Conservation (phyloP, 2,329 filamentous ascomycete species). For the Bipolaris cookei region DNA sequence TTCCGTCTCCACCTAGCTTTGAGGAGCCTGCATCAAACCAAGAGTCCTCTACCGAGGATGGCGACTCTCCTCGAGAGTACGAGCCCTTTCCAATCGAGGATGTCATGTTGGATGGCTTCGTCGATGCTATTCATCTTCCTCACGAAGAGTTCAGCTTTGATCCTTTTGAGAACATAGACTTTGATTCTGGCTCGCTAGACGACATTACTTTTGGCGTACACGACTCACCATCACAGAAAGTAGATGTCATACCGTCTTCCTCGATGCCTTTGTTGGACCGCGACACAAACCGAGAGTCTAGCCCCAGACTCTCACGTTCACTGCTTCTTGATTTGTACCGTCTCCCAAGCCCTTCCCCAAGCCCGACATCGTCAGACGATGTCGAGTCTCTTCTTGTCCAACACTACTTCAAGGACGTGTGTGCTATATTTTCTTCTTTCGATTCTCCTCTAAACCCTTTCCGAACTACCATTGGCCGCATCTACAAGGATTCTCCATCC, state of each 20-base stretch:
- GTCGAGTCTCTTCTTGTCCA: constrained; percentile 64
- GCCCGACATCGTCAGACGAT: constrained; percentile 50
- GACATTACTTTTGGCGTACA: constrained; percentile 30
- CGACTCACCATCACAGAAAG: constrained; percentile 21
- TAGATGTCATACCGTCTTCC: constrained; percentile 23
- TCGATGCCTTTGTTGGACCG: constrained; percentile 21
- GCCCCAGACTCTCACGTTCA: constrained; percentile 45
- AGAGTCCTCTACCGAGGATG: constrained; percentile 37
- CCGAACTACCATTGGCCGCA: constrained; percentile 62
- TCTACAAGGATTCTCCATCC: constrained; percentile 64
- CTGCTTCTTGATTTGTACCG: constrained; percentile 50
- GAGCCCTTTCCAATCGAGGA: constrained; percentile 38
- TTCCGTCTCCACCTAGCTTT: constrained; percentile 27
- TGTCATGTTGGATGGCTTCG: constrained; percentile 33
- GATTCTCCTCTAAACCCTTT: constrained; percentile 68
- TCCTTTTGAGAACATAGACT: constrained; percentile 36
- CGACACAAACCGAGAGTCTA: constrained; percentile 30
- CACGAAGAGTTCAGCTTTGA: constrained; percentile 37
- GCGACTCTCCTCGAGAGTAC: constrained; percentile 31
- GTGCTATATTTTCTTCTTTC: constrained; percentile 67
- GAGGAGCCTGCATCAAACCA: constrained; percentile 26
- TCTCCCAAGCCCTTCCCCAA: constrained; percentile 43
- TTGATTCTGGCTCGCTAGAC: constrained; percentile 31
- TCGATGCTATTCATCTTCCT: constrained; percentile 29
- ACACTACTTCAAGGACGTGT: constrained; percentile 69